Evolutionary conservation across 345 rosid species (phyloP).

Genomic region (Rubroshorea leprosula): DNA sequence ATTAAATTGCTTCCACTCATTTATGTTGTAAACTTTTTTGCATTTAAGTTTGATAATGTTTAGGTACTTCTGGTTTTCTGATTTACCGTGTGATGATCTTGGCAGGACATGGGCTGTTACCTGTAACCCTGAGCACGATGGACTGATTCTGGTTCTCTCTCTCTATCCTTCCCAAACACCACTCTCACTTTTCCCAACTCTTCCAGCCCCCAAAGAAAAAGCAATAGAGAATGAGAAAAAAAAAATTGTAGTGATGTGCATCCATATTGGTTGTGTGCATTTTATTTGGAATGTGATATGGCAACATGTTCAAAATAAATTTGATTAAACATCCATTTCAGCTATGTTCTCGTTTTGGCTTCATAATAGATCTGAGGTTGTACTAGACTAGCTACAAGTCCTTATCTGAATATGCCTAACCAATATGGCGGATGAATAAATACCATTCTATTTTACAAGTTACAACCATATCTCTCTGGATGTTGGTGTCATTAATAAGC

Average conservation of each 20-base stretch:
- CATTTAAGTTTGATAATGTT: not conserved
- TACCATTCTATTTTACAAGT: not conserved
- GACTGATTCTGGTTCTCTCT: conserved; percentile 63
- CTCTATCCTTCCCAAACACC: conserved; percentile 17
- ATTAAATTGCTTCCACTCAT: conserved; percentile 7
- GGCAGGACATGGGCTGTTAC: conserved; percentile 89
- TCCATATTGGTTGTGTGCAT: not conserved
- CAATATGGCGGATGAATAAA: not conserved
- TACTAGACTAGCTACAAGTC: not conserved
- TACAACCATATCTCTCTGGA: not conserved
- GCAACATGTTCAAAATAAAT: not conserved
- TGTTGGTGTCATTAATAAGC: not conserved
- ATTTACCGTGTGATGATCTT: conserved; percentile 17
- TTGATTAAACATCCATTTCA: not conserved
- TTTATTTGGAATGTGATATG: not conserved
- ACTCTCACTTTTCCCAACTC: not conserved
- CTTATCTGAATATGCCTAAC: not conserved
- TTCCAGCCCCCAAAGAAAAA: not conserved
- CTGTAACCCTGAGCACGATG: conserved; percentile 79
- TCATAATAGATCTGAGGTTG: not conserved
- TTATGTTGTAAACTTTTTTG: conserved; percentile 6
- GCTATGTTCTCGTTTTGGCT: no score
- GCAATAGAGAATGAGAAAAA: not conserved
- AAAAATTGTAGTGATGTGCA: not conserved
- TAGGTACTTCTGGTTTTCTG: conserved; percentile 10